Conservation (phyloP, 345 rosid species). For the Acer campestre region DNA sequence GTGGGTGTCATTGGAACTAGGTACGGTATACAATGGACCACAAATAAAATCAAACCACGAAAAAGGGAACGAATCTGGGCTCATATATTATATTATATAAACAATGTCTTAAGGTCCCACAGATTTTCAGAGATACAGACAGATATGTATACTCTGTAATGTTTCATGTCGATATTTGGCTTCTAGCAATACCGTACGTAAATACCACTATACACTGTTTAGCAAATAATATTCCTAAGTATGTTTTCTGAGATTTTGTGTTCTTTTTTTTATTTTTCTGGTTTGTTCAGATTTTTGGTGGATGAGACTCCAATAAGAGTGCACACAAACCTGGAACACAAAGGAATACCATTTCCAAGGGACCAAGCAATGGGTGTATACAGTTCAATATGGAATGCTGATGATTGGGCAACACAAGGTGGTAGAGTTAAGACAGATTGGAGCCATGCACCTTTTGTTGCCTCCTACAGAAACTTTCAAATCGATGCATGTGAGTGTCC, state of each 20-base stretch:
- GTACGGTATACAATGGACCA: too few relatives aligned
- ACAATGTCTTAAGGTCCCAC: too few relatives aligned
- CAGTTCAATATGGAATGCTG: slow-evolving; percentile 99
- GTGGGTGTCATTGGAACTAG: too few relatives aligned
- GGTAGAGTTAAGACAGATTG: slow-evolving; percentile 94
- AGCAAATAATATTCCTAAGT: neutral
- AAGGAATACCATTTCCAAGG: slow-evolving; percentile 87
- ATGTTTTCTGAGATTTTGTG: neutral
- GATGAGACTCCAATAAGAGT: slow-evolving; percentile 83
- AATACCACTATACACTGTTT: neutral
- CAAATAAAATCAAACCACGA: too few relatives aligned
- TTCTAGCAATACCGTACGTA: neutral
- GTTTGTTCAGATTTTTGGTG: slow-evolving; percentile 65
- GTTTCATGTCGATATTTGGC: neutral
- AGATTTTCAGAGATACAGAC: neutral
- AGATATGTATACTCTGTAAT: neutral
- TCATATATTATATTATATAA: too few relatives aligned
- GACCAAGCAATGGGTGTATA: slow-evolving; percentile 96
- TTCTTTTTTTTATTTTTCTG: too few relatives aligned
- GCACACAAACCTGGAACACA: slow-evolving; percentile 83
- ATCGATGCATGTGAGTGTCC: slow-evolving; percentile 85
- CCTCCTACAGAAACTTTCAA: slow-evolving; percentile 78
- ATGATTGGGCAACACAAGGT: slow-evolving; percentile 99
- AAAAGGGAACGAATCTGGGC: too few relatives aligned
- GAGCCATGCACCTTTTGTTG: slow-evolving; percentile 91